A percentile compares a stretch with the other conserved stretches of the same genome.
These are phyloP conservation scores for Coemansia sp. DNA, from an alignment of 192 early-diverging fungal species.

Conservation along the genomic window DNA sequence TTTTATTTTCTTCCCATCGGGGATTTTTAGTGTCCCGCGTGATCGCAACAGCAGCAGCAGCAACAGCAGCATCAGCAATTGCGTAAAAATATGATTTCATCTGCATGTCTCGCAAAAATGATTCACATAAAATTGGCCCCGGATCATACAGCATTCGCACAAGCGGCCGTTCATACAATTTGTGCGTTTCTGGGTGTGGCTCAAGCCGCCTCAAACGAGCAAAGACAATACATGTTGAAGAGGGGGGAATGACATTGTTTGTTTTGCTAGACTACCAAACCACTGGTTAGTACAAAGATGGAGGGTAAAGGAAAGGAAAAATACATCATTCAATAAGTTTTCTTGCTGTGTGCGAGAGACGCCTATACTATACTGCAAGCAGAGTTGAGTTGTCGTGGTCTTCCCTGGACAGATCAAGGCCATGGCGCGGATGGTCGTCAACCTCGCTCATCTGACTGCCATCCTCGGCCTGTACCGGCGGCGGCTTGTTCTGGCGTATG, in stretches of 20 bases:
- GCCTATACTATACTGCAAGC: background rate
- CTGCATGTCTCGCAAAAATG: too few relatives aligned
- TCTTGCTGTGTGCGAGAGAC: background rate
- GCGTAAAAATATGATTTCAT: background rate
- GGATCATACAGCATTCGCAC: too few relatives aligned
- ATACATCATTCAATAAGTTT: too few relatives aligned
- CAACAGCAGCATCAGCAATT: background rate
- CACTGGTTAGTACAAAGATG: too few relatives aligned
- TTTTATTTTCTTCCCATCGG: background rate
- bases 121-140: too few relatives aligned
- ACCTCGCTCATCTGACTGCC: constrained; percentile 2
- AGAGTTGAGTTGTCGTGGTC: constrained; percentile 15
- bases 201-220: too few relatives aligned
- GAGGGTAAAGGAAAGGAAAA: too few relatives aligned
- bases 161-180: too few relatives aligned
- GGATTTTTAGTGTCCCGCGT: background rate
- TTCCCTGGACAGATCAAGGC: constrained; percentile 31
- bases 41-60: background rate
- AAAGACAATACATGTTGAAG: too few relatives aligned
- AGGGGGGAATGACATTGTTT: too few relatives aligned
- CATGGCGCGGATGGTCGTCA: constrained; percentile 29
- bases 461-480: constrained; percentile 11
- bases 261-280: too few relatives aligned
- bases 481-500: constrained; percentile 43
- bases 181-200: too few relatives aligned